Base-by-base conservation (phyloP, 1,284 basidiomycete species). In the Tranzscheliella williamsii region DNA sequence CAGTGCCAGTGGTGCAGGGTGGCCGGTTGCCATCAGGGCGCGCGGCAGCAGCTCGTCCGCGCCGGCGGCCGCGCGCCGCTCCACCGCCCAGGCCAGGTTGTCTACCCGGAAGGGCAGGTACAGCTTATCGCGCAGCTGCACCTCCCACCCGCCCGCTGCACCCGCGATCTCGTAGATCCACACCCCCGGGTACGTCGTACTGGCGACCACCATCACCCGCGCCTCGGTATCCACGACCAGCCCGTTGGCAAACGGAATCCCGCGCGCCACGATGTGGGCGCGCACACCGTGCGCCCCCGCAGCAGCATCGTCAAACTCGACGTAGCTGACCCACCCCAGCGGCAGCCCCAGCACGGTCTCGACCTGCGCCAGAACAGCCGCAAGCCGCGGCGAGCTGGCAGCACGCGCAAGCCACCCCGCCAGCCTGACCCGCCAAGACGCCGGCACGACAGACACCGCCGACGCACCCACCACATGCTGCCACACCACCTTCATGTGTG, bases 181-280 rank as follows among this genome's bases (percentile, higher is more conserved):
- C 20, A 88, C 77, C 30, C 80, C 68, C 38, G 78, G 80, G 16
- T 80, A 70, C 1, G 82, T 80, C 16, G 83, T 84, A 2, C 84
- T 82, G 3, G 84, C 82, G 21, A 88, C 73, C 1, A 85, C 85
- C 12, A 87, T 76, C 18, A 81, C 78, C 1, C 73, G 70, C 1
- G 81, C 81, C 3, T 80, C 75, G 0, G 81, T 81, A 0, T 84
- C 85, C 32, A 87, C 50, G 0, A 85, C 79, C 39, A 88, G 58
- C 24, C 87, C 87, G 64, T 88, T 88, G 5, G 87, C 79, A 72
- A 87, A 88, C 0, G 86, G 77, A 13, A 87, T 77, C 41, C 82
- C 82, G 4, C 78, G 67, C 2, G 80, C 81, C 3, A 80, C 77
- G 24, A 84, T 72, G 2, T 72, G 65, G 42, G 54, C 51, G 8